Evolutionary conservation across 2,329 filamentous ascomycete species (phyloP).

Genomic region (Fusarium ambrosium): DNA sequence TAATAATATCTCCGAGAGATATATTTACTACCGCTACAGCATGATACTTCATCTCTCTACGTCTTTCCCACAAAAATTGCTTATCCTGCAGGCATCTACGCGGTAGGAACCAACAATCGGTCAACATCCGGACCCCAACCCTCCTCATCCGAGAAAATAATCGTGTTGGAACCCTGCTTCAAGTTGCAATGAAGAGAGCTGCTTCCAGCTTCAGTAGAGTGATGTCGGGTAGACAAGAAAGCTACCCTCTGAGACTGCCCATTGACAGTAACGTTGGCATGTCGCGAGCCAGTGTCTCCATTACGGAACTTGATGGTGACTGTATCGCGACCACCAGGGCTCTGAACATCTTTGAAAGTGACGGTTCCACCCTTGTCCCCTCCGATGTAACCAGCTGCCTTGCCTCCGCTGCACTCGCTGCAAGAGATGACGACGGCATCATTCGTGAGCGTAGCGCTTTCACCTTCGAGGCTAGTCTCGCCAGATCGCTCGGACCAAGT

Average conservation of each 20-base stretch:
- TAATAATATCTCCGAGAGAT: too few relatives aligned
- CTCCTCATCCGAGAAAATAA: slow-evolving; percentile 60
- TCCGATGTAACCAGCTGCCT: slow-evolving; percentile 68
- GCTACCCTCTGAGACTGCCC: slow-evolving; percentile 64
- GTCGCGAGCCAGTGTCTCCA: slow-evolving; percentile 65
- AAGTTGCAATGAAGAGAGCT: slow-evolving; percentile 64
- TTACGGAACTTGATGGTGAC: slow-evolving; percentile 69
- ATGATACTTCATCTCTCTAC: too few relatives aligned
- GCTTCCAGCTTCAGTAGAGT: slow-evolving; percentile 56
- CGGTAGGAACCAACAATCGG: slow-evolving; percentile 63
- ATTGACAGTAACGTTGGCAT: slow-evolving; percentile 69
- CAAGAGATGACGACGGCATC: slow-evolving; percentile 63
- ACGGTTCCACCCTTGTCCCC: slow-evolving; percentile 61
- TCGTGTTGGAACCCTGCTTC: slow-evolving; percentile 62
- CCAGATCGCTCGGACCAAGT: slow-evolving; percentile 59
- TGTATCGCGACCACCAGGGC: slow-evolving; percentile 61
- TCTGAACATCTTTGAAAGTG: slow-evolving; percentile 61
- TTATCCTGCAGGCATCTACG: too few relatives aligned
- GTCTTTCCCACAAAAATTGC: too few relatives aligned
- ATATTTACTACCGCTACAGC: too few relatives aligned
- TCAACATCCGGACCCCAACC: slow-evolving; percentile 60
- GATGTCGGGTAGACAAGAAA: slow-evolving; percentile 63
- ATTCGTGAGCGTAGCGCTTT: slow-evolving; percentile 59
- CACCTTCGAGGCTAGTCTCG: slow-evolving; percentile 66
- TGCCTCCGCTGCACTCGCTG: slow-evolving; percentile 62